Conservation (phyloP, 106 monocot species). For the Ottelia alismoides region DNA sequence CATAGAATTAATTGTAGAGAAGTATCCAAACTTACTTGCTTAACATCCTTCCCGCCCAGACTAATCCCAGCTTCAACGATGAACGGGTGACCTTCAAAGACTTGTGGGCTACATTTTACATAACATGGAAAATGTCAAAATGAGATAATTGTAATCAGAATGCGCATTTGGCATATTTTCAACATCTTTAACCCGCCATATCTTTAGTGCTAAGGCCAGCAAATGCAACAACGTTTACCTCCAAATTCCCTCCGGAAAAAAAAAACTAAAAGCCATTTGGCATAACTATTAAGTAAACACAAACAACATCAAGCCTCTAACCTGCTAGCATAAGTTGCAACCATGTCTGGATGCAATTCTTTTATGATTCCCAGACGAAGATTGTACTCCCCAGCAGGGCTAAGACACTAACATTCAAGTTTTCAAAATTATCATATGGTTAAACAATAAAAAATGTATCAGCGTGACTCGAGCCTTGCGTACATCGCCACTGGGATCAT, state of each 20-base stretch:
- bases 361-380: constrained; percentile 95
- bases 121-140: no score
- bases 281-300: not conserved
- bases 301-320: constrained; percentile 5
- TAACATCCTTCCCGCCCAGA: constrained; percentile 96
- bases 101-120: constrained; percentile 58
- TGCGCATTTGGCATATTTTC: no score
- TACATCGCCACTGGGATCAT: constrained; percentile 98
- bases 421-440: constrained; percentile 1
- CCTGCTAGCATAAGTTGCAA: constrained; percentile 94
- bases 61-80: constrained; percentile 99
- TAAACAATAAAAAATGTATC: not conserved
- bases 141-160: no score
- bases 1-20: no score
- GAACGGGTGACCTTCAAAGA: constrained; percentile 99
- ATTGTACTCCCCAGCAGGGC: constrained; percentile 99
- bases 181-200: no score
- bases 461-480: constrained; percentile 5
- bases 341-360: constrained; percentile 95
- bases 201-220: no score
- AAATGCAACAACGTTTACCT: no score
- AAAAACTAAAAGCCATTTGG: not conserved
- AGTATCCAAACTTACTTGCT: no score
- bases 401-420: constrained; percentile 99
- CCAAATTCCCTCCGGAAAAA: not conserved